These are phyloP conservation scores for Cystobasidiaceae sp. DNA, from an alignment of 1,284 basidiomycete species.

Conservation along the genomic window DNA sequence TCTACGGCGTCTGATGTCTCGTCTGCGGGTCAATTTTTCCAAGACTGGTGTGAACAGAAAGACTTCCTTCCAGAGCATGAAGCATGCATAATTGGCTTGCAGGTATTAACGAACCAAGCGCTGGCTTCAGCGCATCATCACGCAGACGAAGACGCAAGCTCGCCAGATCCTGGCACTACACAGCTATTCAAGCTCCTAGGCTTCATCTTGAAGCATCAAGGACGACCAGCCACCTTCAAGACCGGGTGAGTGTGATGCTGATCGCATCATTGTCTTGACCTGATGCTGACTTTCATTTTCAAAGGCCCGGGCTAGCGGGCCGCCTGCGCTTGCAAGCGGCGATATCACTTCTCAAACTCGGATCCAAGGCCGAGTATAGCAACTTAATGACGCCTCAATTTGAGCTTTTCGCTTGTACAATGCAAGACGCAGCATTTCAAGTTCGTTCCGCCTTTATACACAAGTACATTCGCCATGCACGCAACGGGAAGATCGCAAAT, in stretches of 20 bases:
- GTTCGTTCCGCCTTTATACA: conserved; percentile 73
- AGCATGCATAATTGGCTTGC: conserved; percentile 69
- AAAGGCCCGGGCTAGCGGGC: conserved; percentile 38
- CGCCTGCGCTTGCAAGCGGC: conserved; percentile 73
- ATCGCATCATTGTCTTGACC: neutral
- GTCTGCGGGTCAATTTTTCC: conserved; percentile 42
- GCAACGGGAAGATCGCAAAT: conserved; percentile 48
- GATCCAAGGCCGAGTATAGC: conserved; percentile 60
- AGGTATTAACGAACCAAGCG: conserved; percentile 71
- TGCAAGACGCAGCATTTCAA: conserved; percentile 76
- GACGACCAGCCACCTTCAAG: conserved; percentile 38
- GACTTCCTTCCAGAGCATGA: conserved; percentile 54
- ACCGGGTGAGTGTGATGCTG: conserved; percentile 23
- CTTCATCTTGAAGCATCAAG: conserved; percentile 25
- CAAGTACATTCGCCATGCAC: conserved; percentile 64
- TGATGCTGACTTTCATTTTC: neutral
- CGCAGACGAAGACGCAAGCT: conserved; percentile 59
- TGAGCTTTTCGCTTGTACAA: conserved; percentile 33
- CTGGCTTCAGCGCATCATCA: conserved; percentile 61
- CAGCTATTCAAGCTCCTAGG: conserved; percentile 12
- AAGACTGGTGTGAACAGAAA: conserved; percentile 69
- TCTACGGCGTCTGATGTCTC: neutral
- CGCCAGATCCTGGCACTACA: conserved; percentile 55
- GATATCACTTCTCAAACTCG: conserved; percentile 72
- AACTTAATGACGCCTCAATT: conserved; percentile 35